Conservation (phyloP, 1,284 basidiomycete species). For the Austroboletus novae-zelandiae region DNA sequence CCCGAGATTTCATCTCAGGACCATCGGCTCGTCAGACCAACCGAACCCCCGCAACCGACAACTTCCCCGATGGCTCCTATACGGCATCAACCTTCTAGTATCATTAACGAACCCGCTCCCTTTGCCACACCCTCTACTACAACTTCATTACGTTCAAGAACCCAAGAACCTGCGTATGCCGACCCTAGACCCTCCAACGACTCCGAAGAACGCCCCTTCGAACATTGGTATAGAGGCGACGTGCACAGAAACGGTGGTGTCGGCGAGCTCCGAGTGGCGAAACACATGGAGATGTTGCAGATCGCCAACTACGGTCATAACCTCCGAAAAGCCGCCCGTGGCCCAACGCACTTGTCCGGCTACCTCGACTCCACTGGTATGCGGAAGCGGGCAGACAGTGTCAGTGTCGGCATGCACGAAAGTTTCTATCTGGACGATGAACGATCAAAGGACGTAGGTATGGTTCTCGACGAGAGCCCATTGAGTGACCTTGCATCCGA, state of each 20-base stretch:
- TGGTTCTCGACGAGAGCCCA: conserved; percentile 69
- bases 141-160: conserved; percentile 30
- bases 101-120: conserved; percentile 51
- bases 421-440: conserved; percentile 70
- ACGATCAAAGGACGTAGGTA: conserved; percentile 38
- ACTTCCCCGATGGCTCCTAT: conserved; percentile 20
- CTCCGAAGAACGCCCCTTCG: conserved; percentile 73
- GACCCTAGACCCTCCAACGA: conserved; percentile 57
- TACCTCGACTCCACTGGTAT: conserved; percentile 30
- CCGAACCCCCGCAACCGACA: conserved; percentile 15
- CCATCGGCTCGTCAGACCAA: conserved; percentile 13
- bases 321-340: conserved; percentile 22
- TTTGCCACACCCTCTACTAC: conserved; percentile 39
- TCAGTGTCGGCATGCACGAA: conserved; percentile 46
- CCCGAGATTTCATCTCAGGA: conserved; percentile 30
- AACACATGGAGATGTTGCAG: conserved; percentile 74
- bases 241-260: conserved; percentile 77
- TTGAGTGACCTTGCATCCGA: conserved; percentile 64
- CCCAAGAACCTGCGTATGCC: conserved; percentile 17
- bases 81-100: conserved; percentile 29
- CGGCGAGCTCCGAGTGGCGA: conserved; percentile 69
- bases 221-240: conserved; percentile 82
- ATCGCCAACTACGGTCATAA: conserved; percentile 76
- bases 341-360: conserved; percentile 21
- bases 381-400: conserved; percentile 58